Evolutionary conservation across 495 filamentous ascomycete species (phyloP).

Genomic region (Neurospora sp.): DNA sequence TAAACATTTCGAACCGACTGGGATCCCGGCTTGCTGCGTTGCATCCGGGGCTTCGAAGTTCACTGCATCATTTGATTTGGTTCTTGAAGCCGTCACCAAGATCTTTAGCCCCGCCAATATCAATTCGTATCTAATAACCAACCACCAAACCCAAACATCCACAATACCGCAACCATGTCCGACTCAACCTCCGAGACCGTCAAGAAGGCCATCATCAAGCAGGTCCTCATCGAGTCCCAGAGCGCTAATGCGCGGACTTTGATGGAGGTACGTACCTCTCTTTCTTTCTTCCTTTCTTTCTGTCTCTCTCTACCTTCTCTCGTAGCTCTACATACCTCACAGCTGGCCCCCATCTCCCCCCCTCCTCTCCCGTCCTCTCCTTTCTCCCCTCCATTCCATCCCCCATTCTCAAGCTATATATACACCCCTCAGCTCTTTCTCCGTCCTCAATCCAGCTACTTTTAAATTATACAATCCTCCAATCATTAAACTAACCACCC

Average conservation of each 20-base stretch:
- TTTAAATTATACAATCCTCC: too few species aligned
- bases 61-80: not conserved
- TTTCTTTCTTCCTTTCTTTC: not conserved
- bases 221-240: slow-evolving; percentile 65
- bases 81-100: not conserved
- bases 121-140: not conserved
- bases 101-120: not conserved
- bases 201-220: slow-evolving; percentile 61
- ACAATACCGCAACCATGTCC: slow-evolving; percentile 19
- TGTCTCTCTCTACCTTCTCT: not conserved
- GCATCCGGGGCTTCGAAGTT: not conserved
- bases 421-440: too few species aligned
- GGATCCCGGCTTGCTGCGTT: not conserved
- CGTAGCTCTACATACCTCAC: not conserved
- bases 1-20: not conserved
- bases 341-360: too few species aligned
- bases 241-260: slow-evolving; percentile 64
- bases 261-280: slow-evolving; percentile 50
- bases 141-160: not conserved
- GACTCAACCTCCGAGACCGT: slow-evolving; percentile 21
- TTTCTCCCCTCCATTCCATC: not conserved
- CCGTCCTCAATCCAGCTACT: too few species aligned
- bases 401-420: too few species aligned
- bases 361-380: too few species aligned
- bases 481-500: too few species aligned